Percentiles rank a stretch among this genome's conserved stretches.
Evolutionary conservation across 768 basidiomycete genomes (phyloP).

Genomic region (Vishniacozyma victoriae): DNA sequence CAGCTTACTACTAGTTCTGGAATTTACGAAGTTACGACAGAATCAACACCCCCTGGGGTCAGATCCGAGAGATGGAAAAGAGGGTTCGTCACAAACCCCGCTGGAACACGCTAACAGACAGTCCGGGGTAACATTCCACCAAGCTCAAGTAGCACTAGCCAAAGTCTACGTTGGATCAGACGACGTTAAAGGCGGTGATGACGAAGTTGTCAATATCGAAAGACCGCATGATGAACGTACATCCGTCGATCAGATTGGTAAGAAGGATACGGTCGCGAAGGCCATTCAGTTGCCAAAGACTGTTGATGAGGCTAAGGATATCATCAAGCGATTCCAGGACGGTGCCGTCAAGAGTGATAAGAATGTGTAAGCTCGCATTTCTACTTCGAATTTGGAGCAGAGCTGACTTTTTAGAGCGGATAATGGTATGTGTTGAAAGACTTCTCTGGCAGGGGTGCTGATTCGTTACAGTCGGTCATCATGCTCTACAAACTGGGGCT

Average conservation of each 20-base stretch:
- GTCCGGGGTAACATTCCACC: constrained; percentile 71
- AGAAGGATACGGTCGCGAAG: constrained; percentile 54
- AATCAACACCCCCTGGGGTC: constrained; percentile 58
- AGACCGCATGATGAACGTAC: constrained; percentile 50
- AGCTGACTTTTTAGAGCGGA: constrained; percentile 19
- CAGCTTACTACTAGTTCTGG: constrained; percentile 55
- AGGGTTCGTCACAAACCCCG: constrained; percentile 24
- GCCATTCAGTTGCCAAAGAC: constrained; percentile 63
- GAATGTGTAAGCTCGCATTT: constrained; percentile 20
- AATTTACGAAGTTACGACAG: constrained; percentile 87
- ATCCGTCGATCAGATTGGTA: constrained; percentile 54
- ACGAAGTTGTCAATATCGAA: constrained; percentile 59
- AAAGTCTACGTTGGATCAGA: constrained; percentile 43
- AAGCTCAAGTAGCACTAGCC: constrained; percentile 76
- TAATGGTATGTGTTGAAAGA: constrained; percentile 25
- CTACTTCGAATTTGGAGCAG: not conserved
- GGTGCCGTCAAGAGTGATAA: constrained; percentile 53
- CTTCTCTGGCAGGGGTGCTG: not conserved
- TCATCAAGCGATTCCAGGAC: constrained; percentile 65
- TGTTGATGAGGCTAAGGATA: constrained; percentile 62
- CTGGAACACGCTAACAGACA: constrained; percentile 13
- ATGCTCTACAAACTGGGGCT: constrained; percentile 62
- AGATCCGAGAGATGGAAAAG: constrained; percentile 67
- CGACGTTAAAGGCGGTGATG: constrained; percentile 48
- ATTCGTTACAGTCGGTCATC: constrained; percentile 60